Evolutionary conservation across 768 basidiomycete genomes (phyloP).

Genomic region (Calocybe cyanea): DNA sequence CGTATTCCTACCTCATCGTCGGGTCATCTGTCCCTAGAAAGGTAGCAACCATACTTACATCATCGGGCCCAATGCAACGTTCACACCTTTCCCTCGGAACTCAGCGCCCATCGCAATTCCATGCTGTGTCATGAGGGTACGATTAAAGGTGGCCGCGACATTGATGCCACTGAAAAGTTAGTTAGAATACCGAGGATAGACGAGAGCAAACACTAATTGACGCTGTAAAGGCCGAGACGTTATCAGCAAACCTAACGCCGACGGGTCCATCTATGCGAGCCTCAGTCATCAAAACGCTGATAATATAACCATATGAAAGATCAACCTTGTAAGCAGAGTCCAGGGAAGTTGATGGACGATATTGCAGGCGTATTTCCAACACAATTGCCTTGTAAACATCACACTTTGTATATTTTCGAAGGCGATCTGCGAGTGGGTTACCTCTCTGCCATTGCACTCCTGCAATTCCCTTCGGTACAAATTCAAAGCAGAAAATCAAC

Average conservation of each 20-base stretch:
- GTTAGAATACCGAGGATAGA: neutral
- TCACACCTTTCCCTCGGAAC: constrained; percentile 56
- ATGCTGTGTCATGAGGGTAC: constrained; percentile 51
- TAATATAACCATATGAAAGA: neutral
- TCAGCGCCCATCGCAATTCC: constrained; percentile 58
- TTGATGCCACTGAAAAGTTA: constrained; percentile 39
- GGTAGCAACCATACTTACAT: constrained; percentile 29
- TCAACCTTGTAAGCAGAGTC: constrained; percentile 47
- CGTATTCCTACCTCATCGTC: constrained; percentile 33
- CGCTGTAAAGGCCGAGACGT: constrained; percentile 48
- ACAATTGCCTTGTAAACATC: constrained; percentile 31
- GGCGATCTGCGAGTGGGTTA: neutral
- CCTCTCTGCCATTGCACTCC: constrained; percentile 44
- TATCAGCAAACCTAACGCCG: constrained; percentile 46
- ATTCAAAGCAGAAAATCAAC: neutral
- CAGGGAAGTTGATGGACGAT: constrained; percentile 43
- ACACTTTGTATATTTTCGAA: neutral
- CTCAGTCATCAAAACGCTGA: neutral
- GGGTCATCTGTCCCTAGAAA: neutral
- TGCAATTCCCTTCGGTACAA: constrained; percentile 7
- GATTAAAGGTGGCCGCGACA: constrained; percentile 50
- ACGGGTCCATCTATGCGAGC: constrained; percentile 36
- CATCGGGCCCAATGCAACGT: constrained; percentile 50
- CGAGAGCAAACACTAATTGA: constrained; percentile 21
- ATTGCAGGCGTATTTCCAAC: constrained; percentile 50